phyloP scores from a whole-genome alignment of 2,329 filamentous ascomycete species.

The Cladosporium cucumerinum region DNA sequence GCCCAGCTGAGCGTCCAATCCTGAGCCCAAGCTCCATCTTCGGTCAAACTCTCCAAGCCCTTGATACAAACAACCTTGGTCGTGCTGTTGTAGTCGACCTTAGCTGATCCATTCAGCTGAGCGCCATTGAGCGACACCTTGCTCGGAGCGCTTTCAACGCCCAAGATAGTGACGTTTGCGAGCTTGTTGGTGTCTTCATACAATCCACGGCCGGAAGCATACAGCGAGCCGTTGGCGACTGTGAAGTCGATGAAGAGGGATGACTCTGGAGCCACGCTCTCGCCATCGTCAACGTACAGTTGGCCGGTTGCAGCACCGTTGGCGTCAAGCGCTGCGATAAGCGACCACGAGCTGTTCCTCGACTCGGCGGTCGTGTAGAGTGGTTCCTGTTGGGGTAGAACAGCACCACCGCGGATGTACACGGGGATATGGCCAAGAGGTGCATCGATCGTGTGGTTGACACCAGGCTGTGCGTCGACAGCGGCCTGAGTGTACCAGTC shows the following conservation, averaged over 20 bases:
- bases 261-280: constrained; percentile 56
- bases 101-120: constrained; percentile 30
- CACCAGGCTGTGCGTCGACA: constrained; percentile 50
- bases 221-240: constrained; percentile 46
- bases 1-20: constrained; percentile 52
- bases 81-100: constrained; percentile 44
- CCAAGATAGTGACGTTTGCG: constrained; percentile 61
- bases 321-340: constrained; percentile 60
- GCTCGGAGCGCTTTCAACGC: constrained; percentile 42
- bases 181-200: constrained; percentile 58
- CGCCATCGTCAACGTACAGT: constrained; percentile 73
- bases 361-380: constrained; percentile 63
- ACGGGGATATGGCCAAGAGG: constrained; percentile 69
- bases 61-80: constrained; percentile 51
- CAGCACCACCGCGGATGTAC: constrained; percentile 63
- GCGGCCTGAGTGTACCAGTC: constrained; percentile 71
- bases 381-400: constrained; percentile 66
- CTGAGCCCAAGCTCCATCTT: constrained; percentile 53
- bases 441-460: constrained; percentile 59
- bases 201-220: constrained; percentile 48
- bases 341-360: constrained; percentile 62
- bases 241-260: constrained; percentile 52
- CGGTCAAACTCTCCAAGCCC: constrained; percentile 49
- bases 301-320: constrained; percentile 57
- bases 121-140: constrained; percentile 52